Evolutionary conservation across 352 stramenopile genomes (phyloP).

Genomic region (Globisporangium camurandrum): DNA sequence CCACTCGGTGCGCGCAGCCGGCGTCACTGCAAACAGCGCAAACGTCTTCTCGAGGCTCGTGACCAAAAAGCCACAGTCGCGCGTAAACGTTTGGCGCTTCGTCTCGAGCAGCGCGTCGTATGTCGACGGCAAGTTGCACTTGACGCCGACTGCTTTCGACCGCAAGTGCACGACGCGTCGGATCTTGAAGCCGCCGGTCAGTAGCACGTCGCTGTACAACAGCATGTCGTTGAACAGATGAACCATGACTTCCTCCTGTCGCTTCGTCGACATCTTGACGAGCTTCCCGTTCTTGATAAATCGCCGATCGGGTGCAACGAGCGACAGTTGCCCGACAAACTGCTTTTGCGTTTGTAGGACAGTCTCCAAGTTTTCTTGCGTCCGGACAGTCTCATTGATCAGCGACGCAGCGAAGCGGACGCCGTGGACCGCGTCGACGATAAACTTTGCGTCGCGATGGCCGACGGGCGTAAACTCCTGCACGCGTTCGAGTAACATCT

Average conservation of each 20-base stretch:
- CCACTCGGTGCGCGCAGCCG: slow-evolving; percentile 43
- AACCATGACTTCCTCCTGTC: slow-evolving; percentile 73
- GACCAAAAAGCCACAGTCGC: slow-evolving; percentile 67
- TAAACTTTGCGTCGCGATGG: slow-evolving; percentile 54
- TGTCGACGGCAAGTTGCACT: slow-evolving; percentile 40
- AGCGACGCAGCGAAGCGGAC: slow-evolving; percentile 53
- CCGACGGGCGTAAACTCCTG: slow-evolving; percentile 51
- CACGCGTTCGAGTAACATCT: slow-evolving; percentile 79
- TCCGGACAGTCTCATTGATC: slow-evolving; percentile 82
- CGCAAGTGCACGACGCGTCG: slow-evolving; percentile 62
- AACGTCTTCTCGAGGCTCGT: slow-evolving; percentile 81
- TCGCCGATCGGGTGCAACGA: slow-evolving; percentile 58
- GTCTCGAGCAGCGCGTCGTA: slow-evolving; percentile 43
- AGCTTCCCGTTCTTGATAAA: slow-evolving; percentile 62
- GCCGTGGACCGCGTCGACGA: slow-evolving; percentile 51
- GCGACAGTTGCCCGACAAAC: slow-evolving; percentile 59
- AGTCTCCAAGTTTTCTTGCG: slow-evolving; percentile 74
- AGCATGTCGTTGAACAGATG: slow-evolving; percentile 85
- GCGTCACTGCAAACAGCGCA: slow-evolving; percentile 56
- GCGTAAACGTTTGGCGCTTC: slow-evolving; percentile 26
- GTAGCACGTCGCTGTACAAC: slow-evolving; percentile 71
- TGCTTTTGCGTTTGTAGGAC: slow-evolving; percentile 75
- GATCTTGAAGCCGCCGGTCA: slow-evolving; percentile 66
- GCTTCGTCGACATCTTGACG: slow-evolving; percentile 79
- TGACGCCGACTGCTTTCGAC: slow-evolving; percentile 66